Evolutionary conservation across 805 yeast species (phyloP).

Genomic region (Ogataea siamensis): DNA sequence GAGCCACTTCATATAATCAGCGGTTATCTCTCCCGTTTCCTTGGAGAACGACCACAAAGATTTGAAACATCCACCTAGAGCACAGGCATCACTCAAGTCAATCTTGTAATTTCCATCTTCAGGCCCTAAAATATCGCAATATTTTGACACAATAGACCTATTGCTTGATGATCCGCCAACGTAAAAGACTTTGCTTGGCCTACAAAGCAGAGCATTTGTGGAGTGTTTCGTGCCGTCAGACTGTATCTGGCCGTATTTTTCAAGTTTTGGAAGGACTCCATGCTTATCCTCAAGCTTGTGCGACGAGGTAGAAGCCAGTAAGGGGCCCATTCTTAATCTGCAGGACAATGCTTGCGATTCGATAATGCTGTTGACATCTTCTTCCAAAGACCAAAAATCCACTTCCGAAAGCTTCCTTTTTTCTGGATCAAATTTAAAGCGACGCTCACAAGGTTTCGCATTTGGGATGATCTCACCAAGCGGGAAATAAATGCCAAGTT

Average conservation of each 20-base stretch:
- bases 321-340: slow-evolving; percentile 74
- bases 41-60: slow-evolving; percentile 66
- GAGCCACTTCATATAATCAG: slow-evolving; percentile 44
- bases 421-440: slow-evolving; percentile 42
- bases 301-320: slow-evolving; percentile 45
- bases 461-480: slow-evolving; percentile 90
- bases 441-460: slow-evolving; percentile 58
- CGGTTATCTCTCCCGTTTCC: slow-evolving; percentile 26
- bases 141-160: slow-evolving; percentile 59
- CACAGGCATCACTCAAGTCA: slow-evolving; percentile 87
- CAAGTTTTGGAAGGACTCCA: slow-evolving; percentile 26
- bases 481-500: slow-evolving; percentile 80
- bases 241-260: slow-evolving; percentile 40
- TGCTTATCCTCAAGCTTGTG: slow-evolving; percentile 7
- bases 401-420: slow-evolving; percentile 35
- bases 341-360: slow-evolving; percentile 88
- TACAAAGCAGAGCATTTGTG: slow-evolving; percentile 41
- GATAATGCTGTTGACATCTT: slow-evolving; percentile 74
- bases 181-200: slow-evolving; percentile 69
- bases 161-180: slow-evolving; percentile 90
- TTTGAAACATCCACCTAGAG: slow-evolving; percentile 85
- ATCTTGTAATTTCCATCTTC: slow-evolving; percentile 62
- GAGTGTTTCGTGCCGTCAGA: slow-evolving; percentile 53
- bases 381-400: slow-evolving; percentile 45
- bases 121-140: slow-evolving; percentile 71